A percentile compares a stretch with the other conserved stretches of the same genome.
phyloP scores from a whole-genome alignment of 1,284 basidiomycete genomes.

The Microbotryomycetes sp. region DNA sequence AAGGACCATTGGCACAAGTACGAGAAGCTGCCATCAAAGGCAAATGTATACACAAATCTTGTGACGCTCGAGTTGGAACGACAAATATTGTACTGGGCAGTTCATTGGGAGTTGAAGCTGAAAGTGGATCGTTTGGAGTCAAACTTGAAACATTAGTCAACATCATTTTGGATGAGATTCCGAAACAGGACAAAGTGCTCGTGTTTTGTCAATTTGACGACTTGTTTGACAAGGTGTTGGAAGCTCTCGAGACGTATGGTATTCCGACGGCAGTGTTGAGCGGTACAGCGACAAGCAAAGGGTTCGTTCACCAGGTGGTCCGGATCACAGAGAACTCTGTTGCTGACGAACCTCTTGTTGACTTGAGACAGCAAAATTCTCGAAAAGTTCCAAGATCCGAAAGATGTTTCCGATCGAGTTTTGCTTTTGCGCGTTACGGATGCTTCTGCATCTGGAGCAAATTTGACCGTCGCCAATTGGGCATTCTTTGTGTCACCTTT shows the following conservation, averaged over 20 bases:
- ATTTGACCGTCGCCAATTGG: conserved; percentile 87
- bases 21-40: conserved; percentile 38
- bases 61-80: conserved; percentile 41
- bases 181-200: conserved; percentile 70
- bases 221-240: conserved; percentile 79
- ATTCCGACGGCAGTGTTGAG: conserved; percentile 74
- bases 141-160: conserved; percentile 80
- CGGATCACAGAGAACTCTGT: background rate
- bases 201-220: conserved; percentile 93
- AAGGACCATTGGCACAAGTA: conserved; percentile 70
- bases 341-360: conserved; percentile 47
- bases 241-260: conserved; percentile 64
- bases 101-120: conserved; percentile 75
- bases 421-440: conserved; percentile 86
- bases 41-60: conserved; percentile 14
- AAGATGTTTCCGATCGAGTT: conserved; percentile 58
- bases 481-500: conserved; percentile 90
- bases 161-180: conserved; percentile 67
- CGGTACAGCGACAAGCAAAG: conserved; percentile 57
- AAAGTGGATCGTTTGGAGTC: conserved; percentile 73
- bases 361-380: conserved; percentile 52
- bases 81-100: conserved; percentile 76
- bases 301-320: background rate
- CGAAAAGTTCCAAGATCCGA: conserved; percentile 72
- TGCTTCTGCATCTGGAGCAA: conserved; percentile 71